Base-by-base conservation (phyloP, 352 stramenopile genomes). In the Globisporangium radiosum region DNA sequence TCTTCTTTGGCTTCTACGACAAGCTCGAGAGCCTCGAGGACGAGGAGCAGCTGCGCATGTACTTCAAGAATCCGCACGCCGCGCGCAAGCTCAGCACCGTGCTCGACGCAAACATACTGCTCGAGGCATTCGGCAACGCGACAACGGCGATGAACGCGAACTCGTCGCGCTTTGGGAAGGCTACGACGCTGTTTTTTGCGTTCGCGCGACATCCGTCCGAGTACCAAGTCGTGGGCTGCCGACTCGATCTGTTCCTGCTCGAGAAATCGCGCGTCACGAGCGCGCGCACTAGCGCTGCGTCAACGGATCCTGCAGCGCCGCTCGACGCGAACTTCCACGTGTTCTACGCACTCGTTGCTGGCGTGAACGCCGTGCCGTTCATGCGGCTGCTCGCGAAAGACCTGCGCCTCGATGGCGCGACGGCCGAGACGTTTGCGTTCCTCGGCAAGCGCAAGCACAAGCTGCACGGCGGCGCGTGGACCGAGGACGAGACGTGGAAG, bases 1-100 rank as follows among this genome's bases (percentile, higher is more conserved):
- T 81, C 14, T 92, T 89, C 44, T 92, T 92, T 38, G 82, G 78
- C 1, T 89, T 90, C 56, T 92, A 88, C 66, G 82, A 92, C 51
- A 84, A 82, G 56, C 65, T 92, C 25, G 80, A 92, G 59, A 73
- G 72, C 14, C 69, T 92, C 4, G 80, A 89, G 54, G 82, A 92
- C 64, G 78, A 88, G 63, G 82, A 90, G 54, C 82, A 92, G 54
- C 68, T 92, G 36, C 69, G 80, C 17, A 83, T 92, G 68, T 92
- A 90, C 64, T 71, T 90, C 48, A 81, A 75, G 43, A 92, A 92
- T 43, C 80, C 82, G 0, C 70, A 68, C 54, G 82, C 77, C 13
- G 74, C 76, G 11, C 73, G 72, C 47, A 87, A 88, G 38, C 64
- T 89, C 19, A 85, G 74, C 44, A 74, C 66, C 8, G 72, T 89